Percentiles rank a stretch among this genome's conserved stretches.
phyloP scores from a whole-genome alignment of 352 stramenopile genomes.

The Salisapilia sapeloensis region DNA sequence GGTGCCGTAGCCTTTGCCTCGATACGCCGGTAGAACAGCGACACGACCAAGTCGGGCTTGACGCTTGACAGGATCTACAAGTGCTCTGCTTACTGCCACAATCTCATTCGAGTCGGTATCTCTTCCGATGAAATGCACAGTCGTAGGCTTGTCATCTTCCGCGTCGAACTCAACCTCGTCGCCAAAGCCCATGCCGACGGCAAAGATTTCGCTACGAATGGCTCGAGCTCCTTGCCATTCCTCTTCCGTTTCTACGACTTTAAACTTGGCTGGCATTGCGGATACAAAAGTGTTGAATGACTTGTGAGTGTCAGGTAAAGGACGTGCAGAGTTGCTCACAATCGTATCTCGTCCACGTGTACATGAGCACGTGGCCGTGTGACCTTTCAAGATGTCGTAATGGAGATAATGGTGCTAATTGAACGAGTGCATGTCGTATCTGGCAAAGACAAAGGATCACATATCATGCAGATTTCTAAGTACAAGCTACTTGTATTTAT shows the following conservation, averaged over 20 bases:
- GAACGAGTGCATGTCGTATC: too few species aligned
- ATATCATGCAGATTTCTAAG: too few species aligned
- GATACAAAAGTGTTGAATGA: too few species aligned
- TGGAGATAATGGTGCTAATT: too few species aligned
- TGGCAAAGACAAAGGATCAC: constrained; percentile 1
- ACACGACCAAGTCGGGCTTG: not conserved
- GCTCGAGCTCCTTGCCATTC: too few species aligned
- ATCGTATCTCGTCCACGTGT: too few species aligned
- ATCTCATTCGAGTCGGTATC: not conserved
- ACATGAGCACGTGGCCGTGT: too few species aligned
- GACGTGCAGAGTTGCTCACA: too few species aligned
- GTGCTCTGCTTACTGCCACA: not conserved
- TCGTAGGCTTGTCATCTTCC: not conserved
- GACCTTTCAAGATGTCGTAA: too few species aligned
- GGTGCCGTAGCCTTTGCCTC: constrained; percentile 1
- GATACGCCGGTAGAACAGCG: not conserved
- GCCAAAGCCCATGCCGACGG: not conserved
- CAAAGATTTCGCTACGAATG: not conserved
- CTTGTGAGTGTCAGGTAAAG: too few species aligned
- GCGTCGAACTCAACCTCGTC: not conserved
- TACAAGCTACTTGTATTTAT: not conserved
- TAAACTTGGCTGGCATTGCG: too few species aligned
- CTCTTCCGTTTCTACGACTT: too few species aligned
- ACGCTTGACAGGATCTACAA: not conserved
- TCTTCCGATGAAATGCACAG: not conserved